A percentile compares a stretch with the other conserved stretches of the same genome.
These are phyloP conservation scores for Tetraselmis chui DNA, from an alignment of 139 green algal genomes.

Conservation along the genomic window DNA sequence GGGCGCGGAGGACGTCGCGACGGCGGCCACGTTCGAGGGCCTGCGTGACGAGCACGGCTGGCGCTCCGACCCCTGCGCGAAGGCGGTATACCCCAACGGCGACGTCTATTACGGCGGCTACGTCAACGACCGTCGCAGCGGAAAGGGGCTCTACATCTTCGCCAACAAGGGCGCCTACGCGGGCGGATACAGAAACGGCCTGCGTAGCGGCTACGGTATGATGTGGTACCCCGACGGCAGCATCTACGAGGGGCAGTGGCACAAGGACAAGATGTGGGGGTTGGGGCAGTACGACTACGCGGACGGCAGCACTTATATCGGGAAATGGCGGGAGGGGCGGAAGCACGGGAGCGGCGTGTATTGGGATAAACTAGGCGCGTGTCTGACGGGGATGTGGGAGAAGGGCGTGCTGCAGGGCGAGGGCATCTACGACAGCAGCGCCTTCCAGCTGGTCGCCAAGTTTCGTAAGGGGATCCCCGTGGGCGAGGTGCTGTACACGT, in stretches of 20 bases:
- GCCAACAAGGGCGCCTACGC: conserved; percentile 44
- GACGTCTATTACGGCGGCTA: conserved; percentile 67
- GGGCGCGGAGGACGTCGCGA: neutral
- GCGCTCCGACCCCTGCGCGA: neutral
- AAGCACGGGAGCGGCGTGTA: conserved; percentile 53
- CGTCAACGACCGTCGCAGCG: conserved; percentile 36
- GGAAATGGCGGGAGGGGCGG: conserved; percentile 43
- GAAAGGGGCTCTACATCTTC: conserved; percentile 55
- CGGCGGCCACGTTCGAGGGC: neutral
- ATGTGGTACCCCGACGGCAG: conserved; percentile 55
- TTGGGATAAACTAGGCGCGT: conserved; percentile 42
- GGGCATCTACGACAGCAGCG: conserved; percentile 48
- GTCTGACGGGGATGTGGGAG: conserved; percentile 50
- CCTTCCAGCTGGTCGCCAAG: conserved; percentile 37
- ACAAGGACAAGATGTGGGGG: neutral
- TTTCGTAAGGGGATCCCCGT: conserved; percentile 50
- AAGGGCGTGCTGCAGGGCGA: conserved; percentile 45
- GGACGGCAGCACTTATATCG: conserved; percentile 56
- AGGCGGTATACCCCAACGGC: conserved; percentile 31
- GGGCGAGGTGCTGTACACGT: conserved; percentile 44
- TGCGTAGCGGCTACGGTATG: conserved; percentile 42
- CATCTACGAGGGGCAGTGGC: conserved; percentile 42
- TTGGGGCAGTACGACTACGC: conserved; percentile 55
- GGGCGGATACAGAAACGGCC: conserved; percentile 27
- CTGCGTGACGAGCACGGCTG: neutral